Conservation (phyloP, 805 yeast genomes). For the Vanderwaltozyma yarrowii region DNA sequence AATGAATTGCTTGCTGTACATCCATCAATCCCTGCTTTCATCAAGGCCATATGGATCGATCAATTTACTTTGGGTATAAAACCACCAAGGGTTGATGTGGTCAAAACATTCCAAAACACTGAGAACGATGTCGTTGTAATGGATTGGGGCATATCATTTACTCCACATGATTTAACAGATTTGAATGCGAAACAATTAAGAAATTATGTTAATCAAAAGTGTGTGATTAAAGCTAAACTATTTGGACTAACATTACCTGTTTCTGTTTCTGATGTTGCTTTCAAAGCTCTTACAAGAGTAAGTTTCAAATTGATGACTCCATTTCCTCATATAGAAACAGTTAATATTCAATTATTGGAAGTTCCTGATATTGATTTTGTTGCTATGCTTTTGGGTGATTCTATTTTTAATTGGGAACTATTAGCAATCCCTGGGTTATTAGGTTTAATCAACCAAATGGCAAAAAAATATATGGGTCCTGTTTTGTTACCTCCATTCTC, state of each 20-base stretch:
- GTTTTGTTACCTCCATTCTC: slow-evolving; percentile 83
- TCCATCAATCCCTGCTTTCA: slow-evolving; percentile 67
- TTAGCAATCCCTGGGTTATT: slow-evolving; percentile 80
- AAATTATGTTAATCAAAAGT: slow-evolving; percentile 72
- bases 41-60: slow-evolving; percentile 77
- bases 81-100: slow-evolving; percentile 87
- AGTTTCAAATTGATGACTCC: slow-evolving; percentile 82
- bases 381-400: slow-evolving; percentile 62
- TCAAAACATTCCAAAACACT: slow-evolving; percentile 85
- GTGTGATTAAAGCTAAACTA: slow-evolving; percentile 65
- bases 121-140: slow-evolving; percentile 87
- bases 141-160: slow-evolving; percentile 93
- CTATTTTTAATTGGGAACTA: slow-evolving; percentile 78
- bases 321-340: slow-evolving; percentile 90
- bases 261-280: slow-evolving; percentile 68
- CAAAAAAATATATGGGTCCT: slow-evolving; percentile 80
- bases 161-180: slow-evolving; percentile 84
- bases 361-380: slow-evolving; percentile 85
- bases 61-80: slow-evolving; percentile 88
- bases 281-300: slow-evolving; percentile 64
- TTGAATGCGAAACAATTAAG: slow-evolving; percentile 75
- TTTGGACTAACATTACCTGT: slow-evolving; percentile 81
- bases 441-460: slow-evolving; percentile 74
- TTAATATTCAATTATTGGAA: slow-evolving; percentile 73
- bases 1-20: slow-evolving; percentile 74